These are phyloP conservation scores for Amaranthus hypochondriacus DNA, from an alignment of 148 eudicot species.

Conservation along the genomic window DNA sequence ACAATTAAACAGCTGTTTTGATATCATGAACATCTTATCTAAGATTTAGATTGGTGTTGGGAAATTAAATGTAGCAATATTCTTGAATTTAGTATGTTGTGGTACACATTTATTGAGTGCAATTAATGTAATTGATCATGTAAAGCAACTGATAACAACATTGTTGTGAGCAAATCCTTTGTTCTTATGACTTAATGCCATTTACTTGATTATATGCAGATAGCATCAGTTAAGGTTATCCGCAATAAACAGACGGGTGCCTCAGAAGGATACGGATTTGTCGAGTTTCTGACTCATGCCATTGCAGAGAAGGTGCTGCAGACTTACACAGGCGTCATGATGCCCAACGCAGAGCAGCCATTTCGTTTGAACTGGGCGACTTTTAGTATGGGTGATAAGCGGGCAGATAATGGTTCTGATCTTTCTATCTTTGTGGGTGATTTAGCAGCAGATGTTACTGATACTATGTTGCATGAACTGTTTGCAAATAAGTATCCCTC, in stretches of 20 bases:
- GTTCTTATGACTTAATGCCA: constrained; percentile 2
- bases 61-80: no score
- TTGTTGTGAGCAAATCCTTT: background rate
- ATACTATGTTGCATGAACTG: constrained; percentile 66
- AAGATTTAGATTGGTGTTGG: background rate
- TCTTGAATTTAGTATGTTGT: background rate
- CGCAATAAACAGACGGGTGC: constrained; percentile 83
- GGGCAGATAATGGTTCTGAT: constrained; percentile 73
- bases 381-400: constrained; percentile 92
- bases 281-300: constrained; percentile 66
- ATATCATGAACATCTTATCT: background rate
- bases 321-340: constrained; percentile 42
- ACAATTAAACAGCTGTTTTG: background rate
- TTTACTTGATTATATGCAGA: constrained; percentile 33
- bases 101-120: background rate
- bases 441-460: constrained; percentile 93
- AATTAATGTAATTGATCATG: background rate
- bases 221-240: constrained; percentile 67
- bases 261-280: constrained; percentile 96
- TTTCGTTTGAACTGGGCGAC: constrained; percentile 95
- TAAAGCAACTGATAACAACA: background rate
- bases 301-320: constrained; percentile 79
- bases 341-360: constrained; percentile 83
- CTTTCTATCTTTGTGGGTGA: constrained; percentile 98
- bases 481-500: constrained; percentile 79